phyloP scores from a whole-genome alignment of 257 asterid genomes.

The Plantago ovata region DNA sequence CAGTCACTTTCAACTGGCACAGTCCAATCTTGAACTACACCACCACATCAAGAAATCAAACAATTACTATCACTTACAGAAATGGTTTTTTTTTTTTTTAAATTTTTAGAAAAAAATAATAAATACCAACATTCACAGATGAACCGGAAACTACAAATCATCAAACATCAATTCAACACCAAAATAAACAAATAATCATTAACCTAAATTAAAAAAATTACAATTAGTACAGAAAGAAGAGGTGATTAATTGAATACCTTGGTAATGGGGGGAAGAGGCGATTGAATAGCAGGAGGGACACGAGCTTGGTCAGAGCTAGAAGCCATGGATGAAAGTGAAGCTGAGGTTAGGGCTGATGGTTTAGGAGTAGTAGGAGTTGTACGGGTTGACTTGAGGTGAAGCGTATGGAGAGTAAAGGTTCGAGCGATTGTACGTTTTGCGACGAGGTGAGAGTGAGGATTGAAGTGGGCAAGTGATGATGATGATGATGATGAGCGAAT shows the following conservation, averaged over 20 bases:
- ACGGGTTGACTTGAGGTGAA: constrained; percentile 20
- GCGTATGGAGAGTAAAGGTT: constrained; percentile 8
- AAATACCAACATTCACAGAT: background rate
- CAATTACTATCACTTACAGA: background rate
- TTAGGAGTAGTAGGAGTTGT: constrained; percentile 12
- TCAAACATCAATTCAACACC: background rate
- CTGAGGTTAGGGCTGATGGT: constrained; percentile 23
- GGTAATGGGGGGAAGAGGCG: constrained; percentile 57
- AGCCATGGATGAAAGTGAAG: constrained; percentile 57
- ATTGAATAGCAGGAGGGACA: constrained; percentile 52
- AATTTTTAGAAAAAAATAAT: background rate
- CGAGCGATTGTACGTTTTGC: constrained; percentile 15
- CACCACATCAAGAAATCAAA: constrained; percentile 20
- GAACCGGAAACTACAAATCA: background rate
- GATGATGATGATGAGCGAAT: constrained; percentile 20
- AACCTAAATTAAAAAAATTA: background rate
- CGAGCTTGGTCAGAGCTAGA: constrained; percentile 71
- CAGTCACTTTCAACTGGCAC: constrained; percentile 80
- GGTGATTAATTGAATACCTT: constrained; percentile 33
- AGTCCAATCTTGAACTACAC: constrained; percentile 76
- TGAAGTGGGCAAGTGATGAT: constrained; percentile 30
- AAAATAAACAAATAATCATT: background rate
- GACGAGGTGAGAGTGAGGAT: constrained; percentile 22
- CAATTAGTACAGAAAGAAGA: background rate
- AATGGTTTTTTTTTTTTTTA: too few species aligned